Base-by-base conservation (phyloP, 2,329 filamentous ascomycete genomes). In the Pseudohalonectria lignicola region DNA sequence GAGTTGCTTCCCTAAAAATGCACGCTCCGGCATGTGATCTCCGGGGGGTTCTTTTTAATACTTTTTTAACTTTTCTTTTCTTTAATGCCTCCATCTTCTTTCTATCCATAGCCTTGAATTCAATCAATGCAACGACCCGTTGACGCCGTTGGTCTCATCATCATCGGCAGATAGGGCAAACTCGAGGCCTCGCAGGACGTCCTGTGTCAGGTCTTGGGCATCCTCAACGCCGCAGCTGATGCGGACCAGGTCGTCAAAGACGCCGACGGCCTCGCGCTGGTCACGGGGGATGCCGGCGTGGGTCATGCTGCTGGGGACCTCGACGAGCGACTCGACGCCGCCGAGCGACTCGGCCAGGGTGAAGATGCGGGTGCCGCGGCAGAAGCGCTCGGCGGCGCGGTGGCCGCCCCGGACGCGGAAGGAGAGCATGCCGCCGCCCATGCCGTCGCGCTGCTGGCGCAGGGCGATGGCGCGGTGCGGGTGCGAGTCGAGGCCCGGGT, bases 361-460 rank as follows among this genome's bases (percentile, higher is more conserved):
- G 64, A 94, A 96, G 59, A 98, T 79, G 53, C 77, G 77, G 31
- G 88, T 95, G 42, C 74, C 66, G 61, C 92, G 80, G 71, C 92
- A 96, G 75, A 98, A 98, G 37, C 79, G 75, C 63, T 93, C 84
- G 12, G 92, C 92, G 1, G 90, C 90, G 33, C 71, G 72, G 53
- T 86, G 76, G 26, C 92, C 92, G 40, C 90, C 92, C 47, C 77
- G 76, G 60, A 98, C 85, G 47, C 92, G 82, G 79, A 98, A 98
- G 41, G 83, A 90, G 31, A 98, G 77, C 92, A 98, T 98, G 44
- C 92, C 92, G 49, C 92, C 92, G 43, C 92, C 92, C 74, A 96
- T 82, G 45, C 83, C 92, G 50, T 93, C 74, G 48, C 92, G 84
- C 67, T 98, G 92, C 67, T 98, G 92, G 65, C 85, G 86, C 53